Evolutionary conservation across 176 grass and related monocot genomes (phyloP), one percentile per base, ranked within the genome.

Genomic region (Zizania latifolia): DNA sequence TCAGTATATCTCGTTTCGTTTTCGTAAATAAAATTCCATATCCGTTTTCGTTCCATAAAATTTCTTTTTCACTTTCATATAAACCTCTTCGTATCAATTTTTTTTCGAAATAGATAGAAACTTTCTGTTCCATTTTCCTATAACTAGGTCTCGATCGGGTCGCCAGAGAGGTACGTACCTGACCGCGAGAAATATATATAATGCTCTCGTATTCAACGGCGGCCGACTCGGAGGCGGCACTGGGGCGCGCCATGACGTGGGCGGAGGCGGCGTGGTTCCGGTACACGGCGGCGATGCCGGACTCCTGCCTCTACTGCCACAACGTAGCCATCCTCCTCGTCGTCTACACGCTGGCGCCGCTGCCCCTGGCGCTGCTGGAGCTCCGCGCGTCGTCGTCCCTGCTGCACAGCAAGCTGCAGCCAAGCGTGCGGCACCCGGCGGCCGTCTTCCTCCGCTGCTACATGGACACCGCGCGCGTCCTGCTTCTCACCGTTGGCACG

Each of bases 391-490:
- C 84, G 8, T 36, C 65, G 5, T 51, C 66, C 1, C 53, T 91
- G 0, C 37, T 57, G 23, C 54, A 70, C 19, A 83, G 80, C 86
- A 92, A 92, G 65, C 16, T 92, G 53, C 90, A 92, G 90, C 90
- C 90, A 9, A 77, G 83, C 50, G 66, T 91, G 30, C 61, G 44
- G 57, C 84, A 64, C 29, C 2, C 82, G 9, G 26, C 64, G n/a
- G 63, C 74, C 8, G 58, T 69, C 38, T 86, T 89, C 83, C 34
- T 85, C 30, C 78, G 71, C 39, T 92, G 90, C 78, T 92, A 92
- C 75, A 68, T 32, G 63, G 41, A 72, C 38, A 84, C 88, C 33
- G 9, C 2, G 8, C 38, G 10, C 12, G 9, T 4, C 3, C 61
- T 93, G 51, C 0, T 89, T 37, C 10, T 93, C n/a, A 74, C 77